phyloP scores from a whole-genome alignment of 2,329 filamentous ascomycete species.

The Trichoderma pleuroti region DNA sequence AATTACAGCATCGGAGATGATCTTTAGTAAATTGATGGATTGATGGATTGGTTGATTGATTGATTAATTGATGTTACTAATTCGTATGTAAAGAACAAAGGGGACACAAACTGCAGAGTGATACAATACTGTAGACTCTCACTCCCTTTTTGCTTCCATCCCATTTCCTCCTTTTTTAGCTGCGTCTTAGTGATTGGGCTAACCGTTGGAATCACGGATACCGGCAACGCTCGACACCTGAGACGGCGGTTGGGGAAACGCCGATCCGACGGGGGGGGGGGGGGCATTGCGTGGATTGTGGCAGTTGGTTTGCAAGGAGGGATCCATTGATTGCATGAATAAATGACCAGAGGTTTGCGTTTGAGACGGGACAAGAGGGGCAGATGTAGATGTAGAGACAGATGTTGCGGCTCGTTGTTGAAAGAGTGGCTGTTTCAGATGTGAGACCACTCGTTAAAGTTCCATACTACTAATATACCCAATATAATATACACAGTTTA shows the following conservation, averaged over 20 bases:
- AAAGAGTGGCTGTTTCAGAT: background rate
- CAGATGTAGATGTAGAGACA: background rate
- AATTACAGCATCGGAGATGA: too few relatives aligned
- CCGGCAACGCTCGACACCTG: background rate
- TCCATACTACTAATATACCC: background rate
- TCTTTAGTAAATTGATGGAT: too few relatives aligned
- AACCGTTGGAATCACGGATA: background rate
- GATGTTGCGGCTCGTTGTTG: background rate
- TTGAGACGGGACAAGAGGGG: background rate
- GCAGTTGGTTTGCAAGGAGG: background rate
- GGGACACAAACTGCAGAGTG: background rate
- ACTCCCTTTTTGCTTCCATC: background rate
- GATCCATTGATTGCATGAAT: background rate
- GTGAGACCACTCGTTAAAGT: background rate
- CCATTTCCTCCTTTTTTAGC: background rate
- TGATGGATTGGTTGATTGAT: too few relatives aligned
- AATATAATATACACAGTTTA: background rate
- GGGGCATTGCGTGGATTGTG: background rate
- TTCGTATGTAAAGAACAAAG: background rate
- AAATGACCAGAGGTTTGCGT: background rate
- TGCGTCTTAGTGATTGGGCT: background rate
- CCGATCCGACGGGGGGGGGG: slow-evolving; percentile 1
- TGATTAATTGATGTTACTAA: background rate
- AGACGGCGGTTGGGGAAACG: background rate
- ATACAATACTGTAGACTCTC: background rate